Conservation (phyloP, 768 basidiomycete species). For the Boletus reticuloceps region DNA sequence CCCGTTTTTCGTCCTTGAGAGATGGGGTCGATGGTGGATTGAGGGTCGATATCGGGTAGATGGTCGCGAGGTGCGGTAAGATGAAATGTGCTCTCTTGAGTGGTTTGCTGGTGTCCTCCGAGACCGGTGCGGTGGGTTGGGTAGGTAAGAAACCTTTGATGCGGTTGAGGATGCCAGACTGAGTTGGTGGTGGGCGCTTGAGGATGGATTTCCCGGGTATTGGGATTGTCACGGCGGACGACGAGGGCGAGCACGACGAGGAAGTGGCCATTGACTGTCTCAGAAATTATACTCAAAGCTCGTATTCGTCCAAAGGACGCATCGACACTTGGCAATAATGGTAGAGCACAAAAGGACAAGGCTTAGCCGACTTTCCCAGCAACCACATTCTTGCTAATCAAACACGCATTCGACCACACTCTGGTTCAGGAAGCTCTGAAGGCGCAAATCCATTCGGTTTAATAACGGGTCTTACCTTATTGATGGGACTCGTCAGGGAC, state of each 20-base stretch:
- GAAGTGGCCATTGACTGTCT: conserved; percentile 33
- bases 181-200: conserved; percentile 69
- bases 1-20: conserved; percentile 76
- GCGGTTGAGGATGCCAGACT: conserved; percentile 68
- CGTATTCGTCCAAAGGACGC: too few species aligned
- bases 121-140: conserved; percentile 32
- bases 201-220: conserved; percentile 80
- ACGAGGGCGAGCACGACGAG: conserved; percentile 63
- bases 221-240: conserved; percentile 77
- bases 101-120: conserved; percentile 53
- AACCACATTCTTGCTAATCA: neutral
- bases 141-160: conserved; percentile 73
- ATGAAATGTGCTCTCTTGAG: conserved; percentile 92
- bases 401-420: too few species aligned
- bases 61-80: conserved; percentile 77
- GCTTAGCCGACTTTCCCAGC: neutral
- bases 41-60: conserved; percentile 85
- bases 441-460: too few species aligned
- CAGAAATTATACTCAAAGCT: too few species aligned
- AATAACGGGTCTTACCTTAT: too few species aligned
- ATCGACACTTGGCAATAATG: too few species aligned
- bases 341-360: too few species aligned
- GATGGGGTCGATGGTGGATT: conserved; percentile 81
- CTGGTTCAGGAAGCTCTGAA: too few species aligned
- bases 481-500: too few species aligned